Evolutionary conservation across 306 rosid species (phyloP), one percentile per base, ranked within the genome.

Genomic region (Ormosia semicastrata): DNA sequence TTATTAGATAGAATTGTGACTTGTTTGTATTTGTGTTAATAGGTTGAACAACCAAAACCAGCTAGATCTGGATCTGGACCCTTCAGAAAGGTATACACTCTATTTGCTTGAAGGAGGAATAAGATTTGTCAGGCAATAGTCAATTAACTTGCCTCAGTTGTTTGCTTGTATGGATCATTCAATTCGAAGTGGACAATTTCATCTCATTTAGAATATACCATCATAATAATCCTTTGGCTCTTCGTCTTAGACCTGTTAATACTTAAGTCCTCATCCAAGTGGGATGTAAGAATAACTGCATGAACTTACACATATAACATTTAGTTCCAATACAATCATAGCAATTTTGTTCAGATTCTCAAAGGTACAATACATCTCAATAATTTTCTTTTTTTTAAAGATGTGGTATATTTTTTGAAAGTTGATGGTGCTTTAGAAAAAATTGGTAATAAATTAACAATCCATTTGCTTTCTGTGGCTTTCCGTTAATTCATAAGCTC

Each of bases 31-130:
- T 82, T 78, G 57, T 81, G 65, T 47, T 63, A 13, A 37, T 75
- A 95, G 98, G 94, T 91, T 70, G 97, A 93, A 68, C 85, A 79
- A 67, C 93, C 98, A 32, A 82, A 73, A 76, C 53, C 94, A 13
- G 9, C 84, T 63, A 91, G 97, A 90, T 0, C 63, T 30, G 98
- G 94, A 81, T 92, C 98, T 2, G 97, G 95, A 82, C 76, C 87
- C 13, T 68, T 87, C 72, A 90, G 97, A 89, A 95, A 95, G 98
- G 98, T 95, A 83, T 39, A 6, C 12, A 54, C 76, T 70, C 41
- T 41, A 73, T 62, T 73, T 73, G 62, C 75, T 62, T 52, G 33
- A 46, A 50, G 58, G 43, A 75, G 15, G 13, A 71, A 29, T 47
- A 63, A 71, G 50, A 47, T 30, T 79, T 75, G 7, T 63, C 62